Evolutionary conservation across 768 basidiomycete genomes (phyloP).

Genomic region (Amanita inopinata): DNA sequence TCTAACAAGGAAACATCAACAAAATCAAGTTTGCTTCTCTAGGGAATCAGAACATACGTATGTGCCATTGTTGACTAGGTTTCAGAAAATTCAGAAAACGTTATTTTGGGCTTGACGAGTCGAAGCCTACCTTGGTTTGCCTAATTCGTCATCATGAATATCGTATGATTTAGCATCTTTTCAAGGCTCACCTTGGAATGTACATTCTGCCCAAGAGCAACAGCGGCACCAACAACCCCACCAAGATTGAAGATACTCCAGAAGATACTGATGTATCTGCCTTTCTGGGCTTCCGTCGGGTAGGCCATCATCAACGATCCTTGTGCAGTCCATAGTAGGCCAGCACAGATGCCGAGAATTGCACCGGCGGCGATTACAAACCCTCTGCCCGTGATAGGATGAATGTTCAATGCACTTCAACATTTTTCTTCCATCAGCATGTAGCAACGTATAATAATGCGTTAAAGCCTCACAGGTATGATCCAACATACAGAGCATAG

Average conservation of each 20-base stretch:
- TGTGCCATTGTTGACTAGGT: conserved; percentile 57
- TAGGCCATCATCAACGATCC: conserved; percentile 82
- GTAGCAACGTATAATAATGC: background rate
- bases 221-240: conserved; percentile 68
- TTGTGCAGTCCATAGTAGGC: conserved; percentile 74
- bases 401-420: conserved; percentile 58
- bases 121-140: conserved; percentile 6
- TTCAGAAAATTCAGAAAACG: background rate
- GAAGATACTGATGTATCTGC: conserved; percentile 67
- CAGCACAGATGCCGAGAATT: conserved; percentile 62
- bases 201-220: conserved; percentile 65
- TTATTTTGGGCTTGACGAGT: background rate
- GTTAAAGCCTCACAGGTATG: conserved; percentile 42
- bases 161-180: background rate
- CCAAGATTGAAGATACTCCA: conserved; percentile 82
- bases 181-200: conserved; percentile 30
- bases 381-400: conserved; percentile 38
- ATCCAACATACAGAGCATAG: conserved; percentile 68
- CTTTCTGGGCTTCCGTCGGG: conserved; percentile 73
- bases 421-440: background rate
- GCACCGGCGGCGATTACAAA: conserved; percentile 70
- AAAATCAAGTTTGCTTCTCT: background rate
- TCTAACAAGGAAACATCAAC: conserved; percentile 30
- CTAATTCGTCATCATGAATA: background rate
- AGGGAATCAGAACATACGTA: conserved; percentile 42